Evolutionary conservation across 73 alveolate genomes (phyloP).

Genomic region (Symbiodinium natans): DNA sequence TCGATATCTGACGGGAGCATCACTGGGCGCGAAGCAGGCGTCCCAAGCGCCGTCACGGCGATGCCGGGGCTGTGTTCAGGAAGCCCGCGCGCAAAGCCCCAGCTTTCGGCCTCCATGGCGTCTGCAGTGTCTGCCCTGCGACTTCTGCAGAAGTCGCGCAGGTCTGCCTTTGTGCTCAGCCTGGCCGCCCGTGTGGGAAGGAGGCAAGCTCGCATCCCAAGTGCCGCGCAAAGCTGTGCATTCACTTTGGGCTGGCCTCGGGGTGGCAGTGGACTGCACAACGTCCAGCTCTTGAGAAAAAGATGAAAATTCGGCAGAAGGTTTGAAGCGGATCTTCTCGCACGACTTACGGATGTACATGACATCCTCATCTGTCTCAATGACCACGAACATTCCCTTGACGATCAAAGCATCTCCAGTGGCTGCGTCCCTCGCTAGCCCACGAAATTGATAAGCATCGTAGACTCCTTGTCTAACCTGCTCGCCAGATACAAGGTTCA

Average conservation of each 20-base stretch:
- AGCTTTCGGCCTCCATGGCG: no score
- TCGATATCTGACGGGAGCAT: neutral
- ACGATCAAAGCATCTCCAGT: neutral
- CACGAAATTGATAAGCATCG: neutral
- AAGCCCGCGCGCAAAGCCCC: no score
- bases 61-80: neutral
- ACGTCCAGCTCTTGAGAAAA: neutral
- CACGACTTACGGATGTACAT: neutral
- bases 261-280: neutral
- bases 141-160: neutral
- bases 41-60: no score
- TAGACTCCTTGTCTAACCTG: neutral
- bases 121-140: neutral
- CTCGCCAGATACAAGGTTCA: neutral
- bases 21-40: neutral
- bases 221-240: neutral
- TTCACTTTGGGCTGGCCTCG: neutral
- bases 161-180: neutral
- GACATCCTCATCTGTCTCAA: neutral
- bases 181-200: neutral
- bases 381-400: neutral
- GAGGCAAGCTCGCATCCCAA: neutral
- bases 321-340: neutral
- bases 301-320: neutral
- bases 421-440: neutral